These are phyloP conservation scores for Umbelopsis sp. DNA, from an alignment of 192 early-diverging fungal species.

Conservation along the genomic window DNA sequence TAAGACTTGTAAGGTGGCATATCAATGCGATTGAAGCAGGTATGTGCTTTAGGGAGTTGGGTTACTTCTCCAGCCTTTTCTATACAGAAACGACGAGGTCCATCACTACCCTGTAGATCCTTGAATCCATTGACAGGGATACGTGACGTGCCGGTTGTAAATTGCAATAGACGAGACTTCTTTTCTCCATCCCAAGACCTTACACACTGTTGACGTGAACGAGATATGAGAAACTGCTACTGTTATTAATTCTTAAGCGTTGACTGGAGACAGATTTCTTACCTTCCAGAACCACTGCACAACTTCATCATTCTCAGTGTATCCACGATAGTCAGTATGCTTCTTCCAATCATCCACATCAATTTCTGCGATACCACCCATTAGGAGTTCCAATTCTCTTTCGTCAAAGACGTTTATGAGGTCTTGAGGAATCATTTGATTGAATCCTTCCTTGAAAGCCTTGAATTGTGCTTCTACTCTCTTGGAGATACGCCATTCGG, in stretches of 20 bases:
- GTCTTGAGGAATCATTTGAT: slow-evolving; percentile 95
- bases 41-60: slow-evolving; percentile 91
- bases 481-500: slow-evolving; percentile 85
- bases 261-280: neutral
- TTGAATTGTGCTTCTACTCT: slow-evolving; percentile 96
- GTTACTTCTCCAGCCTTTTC: slow-evolving; percentile 90
- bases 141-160: slow-evolving; percentile 96
- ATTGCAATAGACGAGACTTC: slow-evolving; percentile 93
- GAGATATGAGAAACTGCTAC: neutral
- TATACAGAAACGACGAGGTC: slow-evolving; percentile 92
- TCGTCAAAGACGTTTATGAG: slow-evolving; percentile 96
- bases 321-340: slow-evolving; percentile 96
- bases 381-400: slow-evolving; percentile 94
- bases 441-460: slow-evolving; percentile 94
- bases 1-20: slow-evolving; percentile 89
- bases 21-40: slow-evolving; percentile 98
- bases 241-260: neutral
- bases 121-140: slow-evolving; percentile 99
- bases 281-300: slow-evolving; percentile 97
- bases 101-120: slow-evolving; percentile 96
- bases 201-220: slow-evolving; percentile 60
- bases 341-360: slow-evolving; percentile 99
- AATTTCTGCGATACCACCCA: slow-evolving; percentile 95
- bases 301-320: slow-evolving; percentile 95
- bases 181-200: slow-evolving; percentile 88